A percentile compares a stretch with the other conserved stretches of the same genome.
These are phyloP conservation scores for Nectriaceae sp. DNA, from an alignment of 2,329 filamentous ascomycete species.

Conservation along the genomic window DNA sequence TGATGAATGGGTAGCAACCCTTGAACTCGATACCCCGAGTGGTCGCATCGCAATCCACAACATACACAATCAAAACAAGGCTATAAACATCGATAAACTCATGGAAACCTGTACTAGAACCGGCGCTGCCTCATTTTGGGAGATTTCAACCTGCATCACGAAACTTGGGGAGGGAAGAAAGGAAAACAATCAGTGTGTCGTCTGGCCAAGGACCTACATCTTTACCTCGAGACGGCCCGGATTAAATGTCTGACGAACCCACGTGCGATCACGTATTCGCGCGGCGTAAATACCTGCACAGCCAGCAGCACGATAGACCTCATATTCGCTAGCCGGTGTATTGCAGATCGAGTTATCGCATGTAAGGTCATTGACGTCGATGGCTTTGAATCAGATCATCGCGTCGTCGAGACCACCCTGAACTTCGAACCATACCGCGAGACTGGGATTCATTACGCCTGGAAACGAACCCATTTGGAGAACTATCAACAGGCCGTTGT, in stretches of 20 bases:
- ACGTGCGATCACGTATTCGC: no score
- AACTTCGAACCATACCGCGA: background rate
- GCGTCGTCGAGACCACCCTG: background rate
- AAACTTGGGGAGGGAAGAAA: background rate
- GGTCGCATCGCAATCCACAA: background rate
- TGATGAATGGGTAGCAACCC: background rate
- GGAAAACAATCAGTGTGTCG: no score
- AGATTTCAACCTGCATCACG: background rate
- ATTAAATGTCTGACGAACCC: no score
- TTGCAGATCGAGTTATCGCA: background rate
- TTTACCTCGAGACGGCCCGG: no score
- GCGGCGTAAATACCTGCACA: no score
- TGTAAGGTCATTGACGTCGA: background rate
- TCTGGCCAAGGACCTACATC: no score
- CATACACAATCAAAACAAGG: background rate
- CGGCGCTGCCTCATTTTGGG: background rate
- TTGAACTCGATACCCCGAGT: background rate
- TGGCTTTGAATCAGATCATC: background rate
- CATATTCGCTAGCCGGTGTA: background rate
- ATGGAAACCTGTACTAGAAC: background rate
- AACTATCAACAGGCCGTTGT: background rate
- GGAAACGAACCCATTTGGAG: background rate
- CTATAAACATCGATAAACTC: background rate
- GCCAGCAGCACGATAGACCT: background rate
- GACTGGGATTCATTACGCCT: background rate